Base-by-base conservation (phyloP, 177 flowering plant genomes). In the Vitis hybrid region DNA sequence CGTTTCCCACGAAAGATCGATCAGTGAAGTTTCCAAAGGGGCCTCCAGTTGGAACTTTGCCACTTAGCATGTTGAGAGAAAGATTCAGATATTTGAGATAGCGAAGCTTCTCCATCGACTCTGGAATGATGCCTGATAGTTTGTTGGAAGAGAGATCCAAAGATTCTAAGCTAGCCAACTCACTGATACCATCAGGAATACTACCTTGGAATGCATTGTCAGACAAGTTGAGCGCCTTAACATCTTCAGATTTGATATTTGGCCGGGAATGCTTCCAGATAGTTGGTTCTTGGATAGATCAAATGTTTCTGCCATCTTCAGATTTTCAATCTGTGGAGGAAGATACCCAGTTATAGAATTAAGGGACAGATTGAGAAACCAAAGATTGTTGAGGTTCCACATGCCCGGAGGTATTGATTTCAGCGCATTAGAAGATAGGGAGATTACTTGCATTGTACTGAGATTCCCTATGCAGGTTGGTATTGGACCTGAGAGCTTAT, bases 301-400 rank as follows among this genome's bases (percentile, higher is more conserved):
- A 40, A 40, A 40, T 40, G 46, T 40, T 40, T 40, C 46, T 40
- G 46, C 46, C 46, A 5, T 40, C 46, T 40, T 40, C 46, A 40
- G 9, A 7, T 40, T 40, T 40, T 40, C 74, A 61, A 66, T 66
- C 13, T 75, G 71, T 60, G 56, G 11, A 13, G 66, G 60, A 4
- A 59, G 52, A 27, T 56, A 12, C n/a, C 55, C 68, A 13, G 14
- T 10, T 4, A 65, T 12, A 11, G 46, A 52, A 21, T 65, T 65
- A 19, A 13, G 11, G 12, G 68, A 65, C 58, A 65, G 27, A 51
- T 65, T 52, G 19, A 65, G 7, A 27, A 4, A 6, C 58, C 10
- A 65, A n/a, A 65, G 18, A 11, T 65, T 15, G 6, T 13, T 2
- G 4, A 73, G 24, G 14, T 40, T 63, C 64, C 71, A 70, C 24